Evolutionary conservation across 257 asterid genomes (phyloP).

Genomic region (Parsonsia alboflavescens): DNA sequence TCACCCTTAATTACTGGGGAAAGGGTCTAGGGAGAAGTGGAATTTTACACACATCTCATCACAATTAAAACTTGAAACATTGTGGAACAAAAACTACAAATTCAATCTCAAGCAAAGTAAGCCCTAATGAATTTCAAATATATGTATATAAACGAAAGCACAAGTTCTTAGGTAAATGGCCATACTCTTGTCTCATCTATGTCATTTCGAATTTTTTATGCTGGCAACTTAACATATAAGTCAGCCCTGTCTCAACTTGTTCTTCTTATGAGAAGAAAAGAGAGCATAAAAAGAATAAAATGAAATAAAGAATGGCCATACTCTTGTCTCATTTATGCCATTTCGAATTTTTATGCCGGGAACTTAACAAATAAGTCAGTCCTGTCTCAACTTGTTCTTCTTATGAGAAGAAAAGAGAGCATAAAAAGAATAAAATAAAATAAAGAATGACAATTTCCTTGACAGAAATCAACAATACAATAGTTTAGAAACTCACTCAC

Average conservation of each 20-base stretch:
- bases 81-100: background rate
- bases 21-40: background rate
- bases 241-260: background rate
- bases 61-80: background rate
- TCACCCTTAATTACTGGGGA: background rate
- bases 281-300: too few relatives aligned
- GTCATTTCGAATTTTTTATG: background rate
- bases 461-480: background rate
- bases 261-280: background rate
- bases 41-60: background rate
- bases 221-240: background rate
- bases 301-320: background rate
- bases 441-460: background rate
- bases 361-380: background rate
- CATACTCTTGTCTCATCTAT: background rate
- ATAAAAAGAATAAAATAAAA: background rate
- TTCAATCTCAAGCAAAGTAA: conserved; percentile 1
- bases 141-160: background rate
- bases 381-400: background rate
- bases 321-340: too few relatives aligned
- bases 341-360: background rate
- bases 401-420: background rate
- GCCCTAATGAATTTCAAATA: background rate
- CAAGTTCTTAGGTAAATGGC: background rate
- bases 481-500: conserved; percentile 23